These are phyloP conservation scores for Nigrospora oryzae DNA, from an alignment of 2,329 filamentous ascomycete genomes.

Conservation along the genomic window DNA sequence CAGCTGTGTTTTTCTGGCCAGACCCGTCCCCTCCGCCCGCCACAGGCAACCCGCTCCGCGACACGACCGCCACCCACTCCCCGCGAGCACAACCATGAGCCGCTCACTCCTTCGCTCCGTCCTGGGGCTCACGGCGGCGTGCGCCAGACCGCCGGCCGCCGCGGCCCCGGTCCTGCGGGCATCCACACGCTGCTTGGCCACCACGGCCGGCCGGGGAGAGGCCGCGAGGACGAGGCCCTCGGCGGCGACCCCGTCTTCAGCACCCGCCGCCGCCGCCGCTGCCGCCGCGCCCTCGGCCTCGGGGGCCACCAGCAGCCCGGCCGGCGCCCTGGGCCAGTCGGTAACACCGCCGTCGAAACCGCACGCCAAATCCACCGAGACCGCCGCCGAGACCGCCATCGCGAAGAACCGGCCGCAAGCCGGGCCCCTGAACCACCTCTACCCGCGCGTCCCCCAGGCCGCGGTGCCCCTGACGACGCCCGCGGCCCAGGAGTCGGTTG, in stretches of 20 bases:
- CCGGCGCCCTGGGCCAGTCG: slow-evolving; percentile 5
- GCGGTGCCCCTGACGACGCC: slow-evolving; percentile 19
- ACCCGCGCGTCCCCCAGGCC: slow-evolving; percentile 11
- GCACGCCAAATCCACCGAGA: background rate
- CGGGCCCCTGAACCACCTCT: background rate
- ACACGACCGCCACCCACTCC: too few species aligned
- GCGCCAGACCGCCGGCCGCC: slow-evolving; percentile 4
- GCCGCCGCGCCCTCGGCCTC: background rate
- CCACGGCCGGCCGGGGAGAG: too few species aligned
- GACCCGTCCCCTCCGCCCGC: too few species aligned
- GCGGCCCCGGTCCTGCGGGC: too few species aligned
- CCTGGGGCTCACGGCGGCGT: slow-evolving; percentile 40
- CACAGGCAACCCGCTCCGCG: too few species aligned
- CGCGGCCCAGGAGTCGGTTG: slow-evolving; percentile 39
- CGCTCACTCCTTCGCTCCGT: slow-evolving; percentile 55
- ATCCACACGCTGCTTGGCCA: too few species aligned
- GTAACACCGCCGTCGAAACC: background rate
- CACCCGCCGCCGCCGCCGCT: slow-evolving; percentile 1
- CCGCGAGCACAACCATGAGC: slow-evolving; percentile 33
- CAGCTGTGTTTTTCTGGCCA: too few species aligned
- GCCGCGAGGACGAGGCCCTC: too few species aligned
- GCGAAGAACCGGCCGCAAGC: background rate
- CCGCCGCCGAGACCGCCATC: slow-evolving; percentile 1
- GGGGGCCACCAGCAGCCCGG: background rate
- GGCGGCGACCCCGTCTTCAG: background rate